phyloP scores from a whole-genome alignment of 257 asterid genomes.

The Fraxinus anomala region DNA sequence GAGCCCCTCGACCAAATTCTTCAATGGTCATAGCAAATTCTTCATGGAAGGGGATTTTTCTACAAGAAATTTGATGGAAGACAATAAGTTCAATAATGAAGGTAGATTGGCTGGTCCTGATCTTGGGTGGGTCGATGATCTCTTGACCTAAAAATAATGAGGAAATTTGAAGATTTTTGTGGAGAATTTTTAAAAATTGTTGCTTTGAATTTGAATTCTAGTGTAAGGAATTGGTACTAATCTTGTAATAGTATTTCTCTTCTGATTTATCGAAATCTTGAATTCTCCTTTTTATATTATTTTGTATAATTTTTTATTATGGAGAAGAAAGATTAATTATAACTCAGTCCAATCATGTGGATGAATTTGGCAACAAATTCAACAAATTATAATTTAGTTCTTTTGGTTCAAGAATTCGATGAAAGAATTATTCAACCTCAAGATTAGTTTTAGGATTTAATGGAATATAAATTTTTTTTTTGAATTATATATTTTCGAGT shows the following conservation, averaged over 20 bases:
- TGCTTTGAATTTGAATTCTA: conserved; percentile 7
- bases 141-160: conserved; percentile 50
- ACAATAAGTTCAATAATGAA: conserved; percentile 38
- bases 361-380: too few species aligned
- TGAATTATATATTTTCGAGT: too few species aligned
- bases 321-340: too few species aligned
- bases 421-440: too few species aligned
- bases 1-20: conserved; percentile 9
- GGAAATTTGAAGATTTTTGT: conserved; percentile 15
- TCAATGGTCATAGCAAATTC: conserved; percentile 29
- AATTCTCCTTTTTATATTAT: too few species aligned
- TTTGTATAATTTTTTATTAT: too few species aligned
- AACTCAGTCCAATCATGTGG: too few species aligned
- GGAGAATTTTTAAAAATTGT: conserved; percentile 7
- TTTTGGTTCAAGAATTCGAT: too few species aligned
- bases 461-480: too few species aligned
- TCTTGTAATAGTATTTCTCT: conserved; percentile 5
- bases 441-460: too few species aligned
- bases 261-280: neutral
- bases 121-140: conserved; percentile 92
- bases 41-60: conserved; percentile 31
- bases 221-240: neutral
- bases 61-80: conserved; percentile 46
- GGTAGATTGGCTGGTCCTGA: conserved; percentile 64
- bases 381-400: too few species aligned